These are phyloP conservation scores for Scedosporium boydii DNA, from an alignment of 2,329 filamentous ascomycete species.

Conservation along the genomic window DNA sequence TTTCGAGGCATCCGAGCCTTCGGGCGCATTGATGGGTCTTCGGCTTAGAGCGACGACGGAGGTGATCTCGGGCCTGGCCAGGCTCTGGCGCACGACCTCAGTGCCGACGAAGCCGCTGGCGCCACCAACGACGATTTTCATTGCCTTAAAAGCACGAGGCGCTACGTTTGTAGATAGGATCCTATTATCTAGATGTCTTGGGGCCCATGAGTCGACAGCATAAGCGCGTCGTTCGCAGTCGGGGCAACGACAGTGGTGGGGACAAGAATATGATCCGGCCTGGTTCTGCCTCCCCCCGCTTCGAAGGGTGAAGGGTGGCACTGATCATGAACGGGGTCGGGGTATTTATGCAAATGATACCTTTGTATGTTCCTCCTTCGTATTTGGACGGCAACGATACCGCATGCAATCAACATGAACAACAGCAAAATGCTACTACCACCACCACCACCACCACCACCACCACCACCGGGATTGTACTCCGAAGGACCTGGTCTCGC, in stretches of 20 bases:
- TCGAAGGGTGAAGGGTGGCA: neutral
- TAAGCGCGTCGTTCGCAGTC: no score
- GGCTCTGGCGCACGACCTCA: slow-evolving; percentile 33
- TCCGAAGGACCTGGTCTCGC: no score
- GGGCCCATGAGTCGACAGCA: neutral
- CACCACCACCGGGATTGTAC: no score
- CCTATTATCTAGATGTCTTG: neutral
- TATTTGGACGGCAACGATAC: no score
- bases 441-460: no score
- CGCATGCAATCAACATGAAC: no score
- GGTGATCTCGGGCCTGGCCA: slow-evolving; percentile 24
- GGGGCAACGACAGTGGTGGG: neutral
- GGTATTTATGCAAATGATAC: no score
- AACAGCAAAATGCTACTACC: no score
- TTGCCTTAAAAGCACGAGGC: slow-evolving; percentile 16
- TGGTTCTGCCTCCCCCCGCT: neutral
- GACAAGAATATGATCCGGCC: neutral
- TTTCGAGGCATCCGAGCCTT: slow-evolving; percentile 22
- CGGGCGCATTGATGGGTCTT: slow-evolving; percentile 20
- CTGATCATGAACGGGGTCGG: neutral
- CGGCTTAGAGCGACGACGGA: slow-evolving; percentile 32
- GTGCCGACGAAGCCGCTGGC: slow-evolving; percentile 31
- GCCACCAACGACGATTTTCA: slow-evolving; percentile 34
- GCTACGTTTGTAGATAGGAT: neutral
- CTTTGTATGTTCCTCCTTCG: no score